These are phyloP conservation scores for Calocybe cyanea DNA, from an alignment of 768 basidiomycete genomes.

Conservation along the genomic window DNA sequence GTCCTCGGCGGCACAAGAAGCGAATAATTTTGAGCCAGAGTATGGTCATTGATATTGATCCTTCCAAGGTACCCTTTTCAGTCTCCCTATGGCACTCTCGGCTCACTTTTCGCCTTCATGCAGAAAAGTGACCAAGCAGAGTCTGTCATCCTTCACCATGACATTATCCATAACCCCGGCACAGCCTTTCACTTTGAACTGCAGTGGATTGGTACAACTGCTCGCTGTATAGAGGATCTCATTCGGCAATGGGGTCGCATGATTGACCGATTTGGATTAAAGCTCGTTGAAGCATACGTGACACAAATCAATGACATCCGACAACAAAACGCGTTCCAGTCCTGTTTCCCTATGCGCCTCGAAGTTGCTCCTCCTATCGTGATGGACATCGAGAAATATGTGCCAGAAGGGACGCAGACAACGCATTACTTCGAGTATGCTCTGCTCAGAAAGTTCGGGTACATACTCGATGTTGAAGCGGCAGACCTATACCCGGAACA, in stretches of 20 bases:
- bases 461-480: conserved; percentile 83
- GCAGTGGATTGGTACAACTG: conserved; percentile 95
- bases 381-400: conserved; percentile 59
- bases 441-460: conserved; percentile 71
- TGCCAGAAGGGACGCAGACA: conserved; percentile 64
- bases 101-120: background rate
- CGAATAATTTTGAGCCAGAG: conserved; percentile 78
- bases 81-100: background rate
- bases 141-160: conserved; percentile 84
- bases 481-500: conserved; percentile 71
- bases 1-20: conserved; percentile 49
- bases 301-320: conserved; percentile 87
- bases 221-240: conserved; percentile 85
- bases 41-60: conserved; percentile 88
- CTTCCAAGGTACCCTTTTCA: conserved; percentile 49
- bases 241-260: conserved; percentile 76
- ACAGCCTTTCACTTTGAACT: conserved; percentile 97
- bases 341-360: conserved; percentile 81
- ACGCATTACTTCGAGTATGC: conserved; percentile 79
- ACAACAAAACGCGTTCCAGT: conserved; percentile 85
- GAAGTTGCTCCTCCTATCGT: conserved; percentile 70
- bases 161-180: conserved; percentile 92
- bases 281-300: conserved; percentile 91
- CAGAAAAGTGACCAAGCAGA: conserved; percentile 87
- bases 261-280: conserved; percentile 87